A percentile compares a stretch with the other conserved stretches of the same genome.
Conservation (phyloP, 2,329 filamentous ascomycete species). For the Sphaerostilbella broomeana region DNA sequence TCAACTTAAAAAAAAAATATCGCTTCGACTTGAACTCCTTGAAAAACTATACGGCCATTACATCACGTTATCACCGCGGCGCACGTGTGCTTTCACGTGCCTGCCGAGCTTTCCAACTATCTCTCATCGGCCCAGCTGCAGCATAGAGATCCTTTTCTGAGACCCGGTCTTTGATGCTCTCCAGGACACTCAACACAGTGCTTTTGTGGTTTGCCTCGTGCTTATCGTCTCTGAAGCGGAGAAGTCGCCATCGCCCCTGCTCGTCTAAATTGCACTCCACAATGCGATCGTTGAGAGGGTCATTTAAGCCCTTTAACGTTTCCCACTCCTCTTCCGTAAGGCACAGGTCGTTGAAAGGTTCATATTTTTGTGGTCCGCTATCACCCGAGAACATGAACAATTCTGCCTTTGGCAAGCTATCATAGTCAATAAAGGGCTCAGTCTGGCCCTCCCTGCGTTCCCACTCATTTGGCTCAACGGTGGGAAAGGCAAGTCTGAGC, state of each 20-base stretch:
- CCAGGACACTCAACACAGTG: conserved; percentile 78
- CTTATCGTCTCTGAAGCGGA: conserved; percentile 91
- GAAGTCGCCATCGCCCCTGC: conserved; percentile 71
- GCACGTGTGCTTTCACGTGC: conserved; percentile 22
- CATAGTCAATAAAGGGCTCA: conserved; percentile 67
- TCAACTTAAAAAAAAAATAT: too few relatives aligned
- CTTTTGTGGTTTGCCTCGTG: conserved; percentile 80
- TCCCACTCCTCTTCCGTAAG: conserved; percentile 79
- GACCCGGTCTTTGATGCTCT: conserved; percentile 82
- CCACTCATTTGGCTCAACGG: conserved; percentile 58
- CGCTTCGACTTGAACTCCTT: too few relatives aligned
- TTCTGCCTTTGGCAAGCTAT: conserved; percentile 66
- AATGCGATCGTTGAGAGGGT: conserved; percentile 78
- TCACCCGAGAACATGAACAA: conserved; percentile 65
- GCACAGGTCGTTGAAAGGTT: conserved; percentile 59
- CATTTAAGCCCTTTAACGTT: conserved; percentile 61
- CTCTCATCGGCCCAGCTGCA: conserved; percentile 63
- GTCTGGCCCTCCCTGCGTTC: conserved; percentile 61
- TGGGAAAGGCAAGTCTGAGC: conserved; percentile 68
- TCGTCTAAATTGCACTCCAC: conserved; percentile 84
- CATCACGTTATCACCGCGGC: too few relatives aligned
- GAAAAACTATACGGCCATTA: too few relatives aligned
- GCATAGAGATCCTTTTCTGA: conserved; percentile 72
- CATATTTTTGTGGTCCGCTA: conserved; percentile 46
- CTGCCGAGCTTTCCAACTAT: conserved; percentile 67